Base-by-base conservation (phyloP, 2,329 filamentous ascomycete species). In the Claviceps sp. region DNA sequence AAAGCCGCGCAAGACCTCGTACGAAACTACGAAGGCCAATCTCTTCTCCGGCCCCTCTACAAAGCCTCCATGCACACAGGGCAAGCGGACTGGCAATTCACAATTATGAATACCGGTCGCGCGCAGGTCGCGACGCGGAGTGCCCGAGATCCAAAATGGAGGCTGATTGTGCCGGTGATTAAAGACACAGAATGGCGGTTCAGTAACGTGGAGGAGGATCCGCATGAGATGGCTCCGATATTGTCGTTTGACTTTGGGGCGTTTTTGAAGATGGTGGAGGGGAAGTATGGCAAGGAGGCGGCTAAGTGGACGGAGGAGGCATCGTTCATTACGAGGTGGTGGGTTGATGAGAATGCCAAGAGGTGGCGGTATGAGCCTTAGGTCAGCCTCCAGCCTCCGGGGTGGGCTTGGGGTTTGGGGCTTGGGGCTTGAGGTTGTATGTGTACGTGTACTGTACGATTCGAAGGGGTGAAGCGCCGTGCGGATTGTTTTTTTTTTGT, bases 21-120 rank as follows among this genome's bases (percentile, higher is more conserved):
- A 1, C 57, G 59, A 42, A 66, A 67, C 48, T 68, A 66, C 44
- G 65, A 68, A 45, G 65, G 65, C 7, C 63, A 67, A 50, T 67
- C 65, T 0, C 59, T 68, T 1, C 61, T 68, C 40, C 63, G 65
- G 11, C 63, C 63, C 0, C 60, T 62, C 38, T 60, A 59, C 48
- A 58, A 53, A 1, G 26, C 37, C 6, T 60, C 58, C 14, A 51
- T 55, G 1, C 9, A 48, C 16, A 55, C 57, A 0, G 58, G 62
- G 2, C 50, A 61, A 24, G 51, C 53, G 18, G 56, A 60, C 41
- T 63, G 60, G 60, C 57, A 62, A 14, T 60, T 57, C 50, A 58
- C 57, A 7, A 53, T 61, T 13, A 59, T 61, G 55, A 62, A 62
- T 48, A 59, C 61, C 4, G 60, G 61, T 2, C 52, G 59, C n/a